A percentile compares a stretch with the other conserved stretches of the same genome.
Evolutionary conservation across 228 moss, liverwort and hornwort genomes (phyloP).

Genomic region (Sphagnum magellanicum): DNA sequence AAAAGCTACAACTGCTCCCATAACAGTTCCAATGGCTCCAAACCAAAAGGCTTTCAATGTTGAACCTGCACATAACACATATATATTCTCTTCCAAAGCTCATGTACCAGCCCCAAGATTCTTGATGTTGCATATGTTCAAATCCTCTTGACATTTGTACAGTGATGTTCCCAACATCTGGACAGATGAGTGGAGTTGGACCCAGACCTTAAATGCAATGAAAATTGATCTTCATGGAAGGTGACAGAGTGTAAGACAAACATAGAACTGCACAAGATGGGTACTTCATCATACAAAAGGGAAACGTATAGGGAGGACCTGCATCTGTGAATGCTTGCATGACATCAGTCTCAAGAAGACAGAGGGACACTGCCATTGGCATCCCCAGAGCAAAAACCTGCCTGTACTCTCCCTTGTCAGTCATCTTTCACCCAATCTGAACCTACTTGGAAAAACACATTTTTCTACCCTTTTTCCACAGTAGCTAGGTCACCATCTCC

Average conservation of each 20-base stretch:
- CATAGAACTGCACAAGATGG: background rate
- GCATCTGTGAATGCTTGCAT: conserved; percentile 79
- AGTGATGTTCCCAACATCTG: too few species aligned
- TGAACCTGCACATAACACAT: conserved; percentile 35
- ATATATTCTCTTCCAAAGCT: background rate
- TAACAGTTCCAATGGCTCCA: conserved; percentile 79
- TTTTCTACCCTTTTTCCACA: background rate
- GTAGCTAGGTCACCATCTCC: background rate
- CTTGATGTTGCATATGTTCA: too few species aligned
- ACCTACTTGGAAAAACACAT: background rate
- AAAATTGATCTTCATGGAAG: background rate
- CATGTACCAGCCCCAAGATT: too few species aligned
- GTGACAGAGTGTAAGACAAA: background rate
- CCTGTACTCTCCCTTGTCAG: conserved; percentile 35
- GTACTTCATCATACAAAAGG: background rate
- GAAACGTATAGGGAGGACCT: conserved; percentile 14
- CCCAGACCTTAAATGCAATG: too few species aligned
- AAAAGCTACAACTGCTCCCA: conserved; percentile 76
- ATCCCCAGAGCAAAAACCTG: conserved; percentile 75
- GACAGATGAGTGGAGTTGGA: too few species aligned
- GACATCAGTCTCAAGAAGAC: conserved; percentile 86
- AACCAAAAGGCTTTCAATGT: conserved; percentile 87
- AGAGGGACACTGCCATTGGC: conserved; percentile 92
- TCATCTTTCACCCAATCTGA: background rate
- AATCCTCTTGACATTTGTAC: too few species aligned